Percentiles rank a stretch among this genome's conserved stretches.
Conservation (phyloP, 2,329 filamentous ascomycete species). For the Didymella glomerata region DNA sequence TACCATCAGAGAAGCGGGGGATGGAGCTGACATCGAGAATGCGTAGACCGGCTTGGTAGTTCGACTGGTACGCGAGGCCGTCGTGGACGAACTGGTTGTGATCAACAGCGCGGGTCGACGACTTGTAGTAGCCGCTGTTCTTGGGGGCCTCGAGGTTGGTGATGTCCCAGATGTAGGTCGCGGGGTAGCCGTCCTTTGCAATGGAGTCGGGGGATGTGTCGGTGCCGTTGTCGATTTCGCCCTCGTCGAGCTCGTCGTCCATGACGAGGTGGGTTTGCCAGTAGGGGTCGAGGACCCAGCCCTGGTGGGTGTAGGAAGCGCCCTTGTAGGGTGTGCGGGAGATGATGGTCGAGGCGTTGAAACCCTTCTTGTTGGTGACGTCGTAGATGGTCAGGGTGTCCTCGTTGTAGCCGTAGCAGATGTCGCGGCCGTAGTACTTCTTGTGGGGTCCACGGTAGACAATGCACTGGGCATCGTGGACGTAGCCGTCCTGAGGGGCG, state of each 20-base stretch:
- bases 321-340: constrained; percentile 64
- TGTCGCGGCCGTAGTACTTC: constrained; percentile 60
- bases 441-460: constrained; percentile 63
- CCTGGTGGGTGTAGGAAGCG: constrained; percentile 66
- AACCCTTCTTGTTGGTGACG: constrained; percentile 62
- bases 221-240: constrained; percentile 36
- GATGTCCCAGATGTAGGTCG: constrained; percentile 52
- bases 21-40: constrained; percentile 55
- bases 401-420: constrained; percentile 67
- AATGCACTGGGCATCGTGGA: constrained; percentile 69
- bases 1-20: constrained; percentile 48
- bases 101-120: constrained; percentile 50
- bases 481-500: constrained; percentile 64
- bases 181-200: constrained; percentile 47
- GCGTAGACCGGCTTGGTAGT: constrained; percentile 56
- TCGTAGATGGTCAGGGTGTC: constrained; percentile 62
- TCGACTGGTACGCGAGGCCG: constrained; percentile 54
- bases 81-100: constrained; percentile 58
- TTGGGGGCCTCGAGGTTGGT: constrained; percentile 47
- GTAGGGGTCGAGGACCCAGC: constrained; percentile 59
- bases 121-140: constrained; percentile 56
- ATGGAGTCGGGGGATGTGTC: constrained; percentile 34
- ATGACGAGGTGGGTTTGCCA: constrained; percentile 50
- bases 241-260: constrained; percentile 52
- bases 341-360: constrained; percentile 64